These are phyloP conservation scores for Fraxinus cuspidata DNA, from an alignment of 257 asterid genomes.

Conservation along the genomic window DNA sequence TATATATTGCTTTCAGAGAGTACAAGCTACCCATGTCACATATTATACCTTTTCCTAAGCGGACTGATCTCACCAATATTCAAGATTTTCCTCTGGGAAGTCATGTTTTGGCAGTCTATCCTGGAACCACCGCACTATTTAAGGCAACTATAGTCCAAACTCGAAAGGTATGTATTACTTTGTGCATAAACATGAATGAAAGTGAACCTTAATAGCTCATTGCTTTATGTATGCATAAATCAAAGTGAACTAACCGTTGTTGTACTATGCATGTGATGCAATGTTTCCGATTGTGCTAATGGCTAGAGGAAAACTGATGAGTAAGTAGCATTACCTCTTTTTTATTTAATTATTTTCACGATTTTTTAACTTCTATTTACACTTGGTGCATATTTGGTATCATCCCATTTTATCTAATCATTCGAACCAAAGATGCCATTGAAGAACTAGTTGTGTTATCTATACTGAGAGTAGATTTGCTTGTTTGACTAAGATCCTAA, in stretches of 20 bases:
- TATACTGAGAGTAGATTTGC: no score
- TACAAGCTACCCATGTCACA: constrained; percentile 93
- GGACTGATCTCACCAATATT: constrained; percentile 63
- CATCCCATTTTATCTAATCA: background rate
- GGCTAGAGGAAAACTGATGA: constrained; percentile 84
- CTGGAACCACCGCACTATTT: constrained; percentile 90
- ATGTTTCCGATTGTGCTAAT: constrained; percentile 29
- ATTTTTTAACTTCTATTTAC: background rate
- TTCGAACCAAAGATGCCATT: no score
- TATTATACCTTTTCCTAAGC: constrained; percentile 86
- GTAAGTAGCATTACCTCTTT: constrained; percentile 49
- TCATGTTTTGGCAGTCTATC: constrained; percentile 94
- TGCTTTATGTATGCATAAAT: background rate
- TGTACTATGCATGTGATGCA: constrained; percentile 28
- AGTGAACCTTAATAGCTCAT: background rate
- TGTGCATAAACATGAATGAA: constrained; percentile 7
- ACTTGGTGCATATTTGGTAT: background rate
- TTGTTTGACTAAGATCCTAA: background rate
- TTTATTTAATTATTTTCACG: background rate
- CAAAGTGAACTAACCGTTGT: constrained; percentile 31
- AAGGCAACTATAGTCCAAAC: constrained; percentile 90
- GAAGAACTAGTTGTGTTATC: no score
- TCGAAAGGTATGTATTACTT: constrained; percentile 64
- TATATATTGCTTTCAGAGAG: constrained; percentile 57
- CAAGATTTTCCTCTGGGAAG: constrained; percentile 84